Conservation (phyloP, 78 protist genomes). For the Speleostelium caveatum region DNA sequence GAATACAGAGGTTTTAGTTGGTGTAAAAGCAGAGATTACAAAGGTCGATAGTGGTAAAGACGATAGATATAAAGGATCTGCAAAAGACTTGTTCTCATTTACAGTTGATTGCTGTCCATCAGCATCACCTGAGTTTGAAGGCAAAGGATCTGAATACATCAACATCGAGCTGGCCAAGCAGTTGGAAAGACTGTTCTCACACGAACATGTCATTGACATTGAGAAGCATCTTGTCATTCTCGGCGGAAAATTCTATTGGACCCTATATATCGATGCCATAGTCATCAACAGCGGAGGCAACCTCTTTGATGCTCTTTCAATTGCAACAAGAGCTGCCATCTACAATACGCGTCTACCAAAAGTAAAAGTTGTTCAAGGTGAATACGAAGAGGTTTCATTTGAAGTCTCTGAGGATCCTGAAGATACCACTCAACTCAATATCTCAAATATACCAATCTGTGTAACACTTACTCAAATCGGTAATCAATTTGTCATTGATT, state of each 20-base stretch:
- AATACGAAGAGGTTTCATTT: conserved; percentile 54
- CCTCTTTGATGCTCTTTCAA: conserved; percentile 81
- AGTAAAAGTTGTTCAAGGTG: conserved; percentile 42
- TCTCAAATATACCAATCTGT: conserved; percentile 60
- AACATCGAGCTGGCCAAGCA: conserved; percentile 79
- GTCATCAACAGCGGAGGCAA: conserved; percentile 85
- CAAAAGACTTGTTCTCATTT: conserved; percentile 14
- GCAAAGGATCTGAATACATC: conserved; percentile 56
- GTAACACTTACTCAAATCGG: conserved; percentile 82
- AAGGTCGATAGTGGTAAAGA: conserved; percentile 5
- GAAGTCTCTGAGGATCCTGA: conserved; percentile 70
- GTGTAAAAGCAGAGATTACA: conserved; percentile 79
- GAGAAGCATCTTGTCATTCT: conserved; percentile 45
- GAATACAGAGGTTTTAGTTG: conserved; percentile 79
- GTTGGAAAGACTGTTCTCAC: conserved; percentile 51
- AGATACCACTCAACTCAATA: background rate
- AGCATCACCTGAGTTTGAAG: conserved; percentile 86
- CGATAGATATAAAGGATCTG: background rate
- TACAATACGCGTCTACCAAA: conserved; percentile 70
- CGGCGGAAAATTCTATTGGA: conserved; percentile 81
- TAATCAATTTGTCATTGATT: conserved; percentile 71
- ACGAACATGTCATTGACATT: conserved; percentile 15
- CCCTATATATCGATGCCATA: conserved; percentile 82
- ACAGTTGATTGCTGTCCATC: conserved; percentile 72
- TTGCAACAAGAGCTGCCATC: conserved; percentile 83